Conservation (phyloP, 129 eudicot species). For the Helianthus annuus region HanXRQr2.0-SUNRISE NC_035435.2:149136084-149136583, state of each 20-base stretch:
- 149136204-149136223: no score
- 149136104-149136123: no score
- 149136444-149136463: slow-evolving; percentile 60
- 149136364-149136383: slow-evolving; percentile 69
- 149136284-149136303: slow-evolving; percentile 70
- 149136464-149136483: slow-evolving; percentile 76
- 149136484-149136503: slow-evolving; percentile 65
- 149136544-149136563: slow-evolving; percentile 72
- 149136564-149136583: slow-evolving; percentile 62
- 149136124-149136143: no score
- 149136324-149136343: slow-evolving; percentile 75
- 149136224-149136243: no score
- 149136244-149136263: slow-evolving; percentile 47
- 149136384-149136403: slow-evolving; percentile 77
- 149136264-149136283: slow-evolving; percentile 48
- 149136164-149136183: no score
- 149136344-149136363: slow-evolving; percentile 66
- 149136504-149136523: slow-evolving; percentile 64
- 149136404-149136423: slow-evolving; percentile 56
- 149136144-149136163: no score
- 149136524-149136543: slow-evolving; percentile 70
- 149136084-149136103: no score
- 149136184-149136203: no score
- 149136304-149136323: slow-evolving; percentile 67
- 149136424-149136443: slow-evolving; percentile 43